Base-by-base conservation (phyloP, 306 rosid species). In the Castanea crenata region DNA sequence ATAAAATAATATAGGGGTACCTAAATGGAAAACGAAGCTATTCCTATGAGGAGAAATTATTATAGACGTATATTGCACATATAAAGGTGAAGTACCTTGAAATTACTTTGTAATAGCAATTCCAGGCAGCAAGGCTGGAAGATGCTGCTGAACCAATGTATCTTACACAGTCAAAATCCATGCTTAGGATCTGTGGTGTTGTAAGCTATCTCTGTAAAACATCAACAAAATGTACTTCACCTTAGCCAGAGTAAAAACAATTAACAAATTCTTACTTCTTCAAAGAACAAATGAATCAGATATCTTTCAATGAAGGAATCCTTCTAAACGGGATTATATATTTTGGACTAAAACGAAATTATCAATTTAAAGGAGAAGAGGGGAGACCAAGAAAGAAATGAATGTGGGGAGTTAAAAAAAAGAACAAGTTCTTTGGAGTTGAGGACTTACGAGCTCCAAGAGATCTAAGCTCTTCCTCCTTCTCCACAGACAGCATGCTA, bases 61-160 rank as follows among this genome's bases (percentile, higher is more conserved):
- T 35, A 67, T 19, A 3, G 38, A 67, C 9, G 2, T 35, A 67
- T 19, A 34, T 67, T 4, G 55, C 80, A 54, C 62, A 49, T 76
- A 19, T 10, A 35, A 19, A 67, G 51, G 52, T 67, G 21, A 15
- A 14, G 15, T 80, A 93, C 96, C 97, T 89, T 21, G 94, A 90
- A 74, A 87, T 90, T 76, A 95, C 99, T 91, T 90, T 92, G 91
- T 91, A 89, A 81, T 94, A 94, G 90, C 98, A 95, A 81, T 95
- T 95, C 99, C 97, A 95, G 83, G 97, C 92, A 38, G 97, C 92
- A 76, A 81, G 63, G 85, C 95, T 91, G 84, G 91, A 18, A 97
- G 91, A 83, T 95, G 87, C 85, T 87, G 97, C 77, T 82, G 89
- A 62, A 92, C n/a, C 99, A 86, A 90, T 87, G 84, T 85, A 80